These are phyloP conservation scores for Xylariaceae sp. DNA, from an alignment of 2,329 filamentous ascomycete genomes.

Conservation along the genomic window DNA sequence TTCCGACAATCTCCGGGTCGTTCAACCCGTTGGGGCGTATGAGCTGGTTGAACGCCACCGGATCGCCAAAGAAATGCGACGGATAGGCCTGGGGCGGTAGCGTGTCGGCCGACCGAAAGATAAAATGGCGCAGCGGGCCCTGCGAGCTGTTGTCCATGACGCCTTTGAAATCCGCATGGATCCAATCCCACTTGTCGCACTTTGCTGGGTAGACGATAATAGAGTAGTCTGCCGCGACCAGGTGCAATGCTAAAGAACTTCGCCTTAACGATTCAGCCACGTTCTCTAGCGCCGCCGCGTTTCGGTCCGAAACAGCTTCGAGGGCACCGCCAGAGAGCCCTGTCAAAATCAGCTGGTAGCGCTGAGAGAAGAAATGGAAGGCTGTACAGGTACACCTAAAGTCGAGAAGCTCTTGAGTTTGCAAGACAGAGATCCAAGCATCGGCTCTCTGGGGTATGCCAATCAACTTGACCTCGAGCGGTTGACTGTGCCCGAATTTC, in stretches of 20 bases:
- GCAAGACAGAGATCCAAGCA: constrained; percentile 24
- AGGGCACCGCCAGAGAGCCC: constrained; percentile 21
- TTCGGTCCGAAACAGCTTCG: constrained; percentile 12
- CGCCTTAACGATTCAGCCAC: constrained; percentile 21
- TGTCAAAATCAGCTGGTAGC: constrained; percentile 12
- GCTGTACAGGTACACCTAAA: constrained; percentile 22
- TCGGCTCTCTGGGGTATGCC: constrained; percentile 22
- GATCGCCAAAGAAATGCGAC: constrained; percentile 7
- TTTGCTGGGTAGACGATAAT: constrained; percentile 27
- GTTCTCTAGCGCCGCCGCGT: constrained; percentile 16
- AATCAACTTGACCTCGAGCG: constrained; percentile 22
- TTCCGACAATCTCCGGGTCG: constrained; percentile 16
- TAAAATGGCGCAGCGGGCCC: constrained; percentile 21
- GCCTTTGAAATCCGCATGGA: constrained; percentile 11
- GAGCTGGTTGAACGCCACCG: constrained; percentile 4
- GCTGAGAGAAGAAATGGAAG: constrained; percentile 21
- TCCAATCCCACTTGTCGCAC: constrained; percentile 21
- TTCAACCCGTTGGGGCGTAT: constrained; percentile 10
- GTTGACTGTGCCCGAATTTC: constrained; percentile 23
- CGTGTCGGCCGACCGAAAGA: constrained; percentile 19
- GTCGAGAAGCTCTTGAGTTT: constrained; percentile 19
- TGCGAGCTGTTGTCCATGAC: constrained; percentile 3
- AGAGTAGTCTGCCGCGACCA: constrained; percentile 24
- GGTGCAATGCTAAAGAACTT: constrained; percentile 21
- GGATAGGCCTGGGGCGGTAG: constrained; percentile 20